These are phyloP conservation scores for Trichodelitschia bisporula DNA, from an alignment of 495 filamentous ascomycete genomes.

Conservation along the genomic window DNA sequence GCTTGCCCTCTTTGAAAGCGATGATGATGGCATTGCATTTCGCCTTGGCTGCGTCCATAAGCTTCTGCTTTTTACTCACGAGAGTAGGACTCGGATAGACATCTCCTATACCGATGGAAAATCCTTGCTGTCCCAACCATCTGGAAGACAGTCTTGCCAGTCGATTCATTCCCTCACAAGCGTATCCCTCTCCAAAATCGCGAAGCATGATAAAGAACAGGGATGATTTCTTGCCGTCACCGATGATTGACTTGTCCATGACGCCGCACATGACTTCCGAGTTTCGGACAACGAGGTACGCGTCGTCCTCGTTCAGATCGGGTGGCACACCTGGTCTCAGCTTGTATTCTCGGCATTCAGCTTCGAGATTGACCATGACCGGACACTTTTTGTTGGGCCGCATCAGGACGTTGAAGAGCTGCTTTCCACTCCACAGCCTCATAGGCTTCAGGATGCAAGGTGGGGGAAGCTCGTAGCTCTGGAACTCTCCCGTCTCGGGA, in stretches of 20 bases:
- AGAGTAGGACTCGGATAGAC: slow-evolving; percentile 58
- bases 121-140: slow-evolving; percentile 71
- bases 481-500: slow-evolving; percentile 14
- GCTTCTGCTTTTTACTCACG: slow-evolving; percentile 37
- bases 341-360: slow-evolving; percentile 67
- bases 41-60: slow-evolving; percentile 57
- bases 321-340: slow-evolving; percentile 20
- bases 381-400: slow-evolving; percentile 57
- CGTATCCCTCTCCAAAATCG: slow-evolving; percentile 76
- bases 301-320: slow-evolving; percentile 67
- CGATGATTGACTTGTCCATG: slow-evolving; percentile 93
- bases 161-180: slow-evolving; percentile 81
- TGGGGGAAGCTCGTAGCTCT: slow-evolving; percentile 61
- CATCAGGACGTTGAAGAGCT: slow-evolving; percentile 91
- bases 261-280: slow-evolving; percentile 95
- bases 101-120: slow-evolving; percentile 88
- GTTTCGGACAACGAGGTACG: slow-evolving; percentile 76
- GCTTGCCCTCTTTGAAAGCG: slow-evolving; percentile 46
- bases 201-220: slow-evolving; percentile 90
- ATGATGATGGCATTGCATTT: slow-evolving; percentile 70
- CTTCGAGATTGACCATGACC: slow-evolving; percentile 77
- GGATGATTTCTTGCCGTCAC: slow-evolving; percentile 90
- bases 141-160: slow-evolving; percentile 75
- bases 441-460: slow-evolving; percentile 69
- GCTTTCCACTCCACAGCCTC: slow-evolving; percentile 89